These are phyloP conservation scores for Fusarium metavorans DNA, from an alignment of 2,329 filamentous ascomycete genomes.

Conservation along the genomic window DNA sequence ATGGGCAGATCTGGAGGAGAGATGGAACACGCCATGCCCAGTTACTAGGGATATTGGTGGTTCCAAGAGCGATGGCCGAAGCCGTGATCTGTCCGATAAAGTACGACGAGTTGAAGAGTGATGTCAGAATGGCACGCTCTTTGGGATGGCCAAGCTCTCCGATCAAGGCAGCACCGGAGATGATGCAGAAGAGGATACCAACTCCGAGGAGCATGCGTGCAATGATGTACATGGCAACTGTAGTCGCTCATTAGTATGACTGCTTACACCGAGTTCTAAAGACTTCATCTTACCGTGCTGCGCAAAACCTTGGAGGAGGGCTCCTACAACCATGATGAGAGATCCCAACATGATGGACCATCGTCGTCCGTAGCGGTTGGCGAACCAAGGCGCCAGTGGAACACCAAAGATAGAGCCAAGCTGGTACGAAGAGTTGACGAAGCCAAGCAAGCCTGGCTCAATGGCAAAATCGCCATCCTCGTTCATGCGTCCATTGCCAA, in stretches of 20 bases:
- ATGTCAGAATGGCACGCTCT: constrained; percentile 65
- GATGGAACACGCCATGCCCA: constrained; percentile 56
- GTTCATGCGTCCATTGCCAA: constrained; percentile 33
- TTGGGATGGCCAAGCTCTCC: constrained; percentile 72
- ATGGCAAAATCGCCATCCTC: constrained; percentile 39
- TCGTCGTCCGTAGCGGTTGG: constrained; percentile 58
- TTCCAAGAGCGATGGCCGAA: constrained; percentile 61
- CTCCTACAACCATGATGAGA: constrained; percentile 65
- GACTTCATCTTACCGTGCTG: constrained; percentile 48
- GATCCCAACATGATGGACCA: constrained; percentile 69
- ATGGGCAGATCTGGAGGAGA: constrained; percentile 57
- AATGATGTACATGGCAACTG: constrained; percentile 70
- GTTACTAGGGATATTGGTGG: constrained; percentile 50
- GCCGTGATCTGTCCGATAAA: constrained; percentile 66
- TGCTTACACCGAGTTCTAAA: background rate
- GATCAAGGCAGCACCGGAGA: constrained; percentile 68
- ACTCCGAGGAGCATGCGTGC: constrained; percentile 70
- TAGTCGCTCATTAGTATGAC: background rate
- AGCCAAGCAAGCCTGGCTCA: constrained; percentile 53
- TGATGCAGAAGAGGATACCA: constrained; percentile 71
- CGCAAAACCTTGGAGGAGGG: constrained; percentile 66
- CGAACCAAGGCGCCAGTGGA: constrained; percentile 64
- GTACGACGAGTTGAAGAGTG: constrained; percentile 58
- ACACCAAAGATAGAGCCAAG: constrained; percentile 66
- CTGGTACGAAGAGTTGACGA: constrained; percentile 66